phyloP scores from a whole-genome alignment of 31 red algal genomes.

The Odonthalia washingtoniensis region DNA sequence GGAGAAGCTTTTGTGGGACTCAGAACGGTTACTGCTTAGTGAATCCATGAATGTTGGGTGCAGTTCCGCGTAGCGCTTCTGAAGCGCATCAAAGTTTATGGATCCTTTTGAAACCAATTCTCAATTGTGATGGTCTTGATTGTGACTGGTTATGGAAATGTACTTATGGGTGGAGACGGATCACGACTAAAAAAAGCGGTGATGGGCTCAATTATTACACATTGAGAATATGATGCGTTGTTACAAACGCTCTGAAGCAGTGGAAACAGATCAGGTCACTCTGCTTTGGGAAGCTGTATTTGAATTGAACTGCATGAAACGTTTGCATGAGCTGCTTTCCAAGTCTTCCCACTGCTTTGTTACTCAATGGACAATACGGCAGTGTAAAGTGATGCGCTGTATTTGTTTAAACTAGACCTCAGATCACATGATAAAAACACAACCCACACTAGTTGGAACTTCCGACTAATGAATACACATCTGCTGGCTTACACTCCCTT shows the following conservation, averaged over 20 bases:
- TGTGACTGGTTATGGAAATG: not conserved
- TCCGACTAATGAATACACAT: too few species aligned
- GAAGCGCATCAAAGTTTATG: not conserved
- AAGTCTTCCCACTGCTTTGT: constrained; percentile 1
- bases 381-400: constrained; percentile 2
- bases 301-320: constrained; percentile 5
- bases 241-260: not conserved
- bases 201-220: not conserved
- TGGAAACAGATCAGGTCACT: not conserved
- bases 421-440: too few species aligned
- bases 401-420: too few species aligned
- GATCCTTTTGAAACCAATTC: not conserved
- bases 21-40: not conserved
- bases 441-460: too few species aligned
- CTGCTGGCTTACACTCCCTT: too few species aligned
- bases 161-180: not conserved
- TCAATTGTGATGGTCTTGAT: not conserved
- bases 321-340: not conserved
- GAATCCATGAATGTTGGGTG: not conserved
- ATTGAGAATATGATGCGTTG: not conserved
- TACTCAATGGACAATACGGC: constrained; percentile 2
- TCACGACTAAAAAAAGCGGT: not conserved
- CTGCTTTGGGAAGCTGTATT: not conserved
- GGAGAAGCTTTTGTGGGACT: not conserved
- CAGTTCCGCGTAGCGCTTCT: not conserved